A percentile compares a stretch with the other conserved stretches of the same genome.
Evolutionary conservation across 225 moss, liverwort and hornwort species (phyloP).

Genomic region (Sphagnum contortum): DNA sequence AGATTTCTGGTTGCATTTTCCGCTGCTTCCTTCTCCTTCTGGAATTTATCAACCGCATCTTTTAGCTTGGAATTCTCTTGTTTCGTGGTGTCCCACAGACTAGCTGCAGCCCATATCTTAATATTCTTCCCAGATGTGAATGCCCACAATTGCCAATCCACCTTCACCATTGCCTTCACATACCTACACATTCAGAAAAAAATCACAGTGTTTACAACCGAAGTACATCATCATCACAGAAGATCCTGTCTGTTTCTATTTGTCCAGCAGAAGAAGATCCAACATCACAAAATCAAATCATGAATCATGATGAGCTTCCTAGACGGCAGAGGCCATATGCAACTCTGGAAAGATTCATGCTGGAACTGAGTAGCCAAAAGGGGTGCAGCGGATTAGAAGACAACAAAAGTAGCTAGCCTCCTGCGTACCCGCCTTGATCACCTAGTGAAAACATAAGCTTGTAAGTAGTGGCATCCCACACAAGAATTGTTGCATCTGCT

Average conservation of each 20-base stretch:
- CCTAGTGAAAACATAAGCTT: constrained; percentile 48
- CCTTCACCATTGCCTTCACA: constrained; percentile 61
- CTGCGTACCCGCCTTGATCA: constrained; percentile 57
- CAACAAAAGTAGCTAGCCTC: too few relatives aligned
- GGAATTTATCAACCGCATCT: constrained; percentile 17
- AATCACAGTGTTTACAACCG: too few relatives aligned
- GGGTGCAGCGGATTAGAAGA: too few relatives aligned
- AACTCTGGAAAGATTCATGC: too few relatives aligned
- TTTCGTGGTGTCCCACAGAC: constrained; percentile 43
- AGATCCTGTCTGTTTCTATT: too few relatives aligned
- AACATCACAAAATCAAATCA: too few relatives aligned
- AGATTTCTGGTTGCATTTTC: constrained; percentile 18
- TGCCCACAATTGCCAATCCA: constrained; percentile 70
- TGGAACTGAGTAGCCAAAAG: too few relatives aligned
- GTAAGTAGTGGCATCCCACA: constrained; percentile 46
- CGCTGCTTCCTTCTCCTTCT: constrained; percentile 17
- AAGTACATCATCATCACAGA: too few relatives aligned
- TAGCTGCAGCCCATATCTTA: constrained; percentile 63
- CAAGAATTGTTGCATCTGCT: constrained; percentile 49
- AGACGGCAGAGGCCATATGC: too few relatives aligned
- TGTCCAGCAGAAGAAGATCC: too few relatives aligned
- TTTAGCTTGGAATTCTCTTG: constrained; percentile 31
- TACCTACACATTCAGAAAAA: constrained; percentile 17
- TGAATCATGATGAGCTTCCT: too few relatives aligned
- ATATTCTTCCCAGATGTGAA: constrained; percentile 68